Evolutionary conservation across 2,329 filamentous ascomycete species (phyloP), one percentile per base, ranked within the genome.

Genomic region (Mollisiaceae sp.): DNA sequence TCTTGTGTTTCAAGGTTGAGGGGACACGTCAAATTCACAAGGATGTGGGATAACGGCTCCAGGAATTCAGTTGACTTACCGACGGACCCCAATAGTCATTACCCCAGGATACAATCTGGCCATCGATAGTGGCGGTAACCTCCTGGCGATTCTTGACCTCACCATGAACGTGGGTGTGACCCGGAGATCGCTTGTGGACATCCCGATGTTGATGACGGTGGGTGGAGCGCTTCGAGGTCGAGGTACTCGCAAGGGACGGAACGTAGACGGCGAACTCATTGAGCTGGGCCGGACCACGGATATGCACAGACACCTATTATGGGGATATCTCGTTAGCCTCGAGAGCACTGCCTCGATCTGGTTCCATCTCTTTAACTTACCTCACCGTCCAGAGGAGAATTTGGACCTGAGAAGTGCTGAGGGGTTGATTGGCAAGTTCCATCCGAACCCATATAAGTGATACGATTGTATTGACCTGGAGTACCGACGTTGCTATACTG

Each of bases 191-290:
- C n/a, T 75, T 75, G 60, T 78, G 71, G 22, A 15, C 24, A 27
- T 47, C 55, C 64, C 79, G 79, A 24, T 71, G 71, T 69, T 79
- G 84, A 41, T 84, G 76, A 73, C 87, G 85, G 50, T 72, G 65
- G 47, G 70, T 67, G 1, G 76, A 73, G 18, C 79, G 78, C 75
- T 83, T 66, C n/a, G 32, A 39, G 35, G 35, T 3, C 9, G 59
- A 45, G 3, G 12, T 8, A 47, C 35, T 55, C 56, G 47, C 32
- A 45, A 41, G 9, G 15, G 79, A 79, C n/a, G 86, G 83, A 55
- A 81, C 83, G 77, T 93, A 94, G 62, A 88, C 87, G 12, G 90
- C 91, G 62, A 93, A 82, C 70, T 91, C 84, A 74, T 86, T 87
- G 38, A 94, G 75, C 45, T 84, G 79, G 71, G 91, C 76, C 1